Conservation (phyloP, 2,329 filamentous ascomycete species). For the Alternaria arbusti region DNA sequence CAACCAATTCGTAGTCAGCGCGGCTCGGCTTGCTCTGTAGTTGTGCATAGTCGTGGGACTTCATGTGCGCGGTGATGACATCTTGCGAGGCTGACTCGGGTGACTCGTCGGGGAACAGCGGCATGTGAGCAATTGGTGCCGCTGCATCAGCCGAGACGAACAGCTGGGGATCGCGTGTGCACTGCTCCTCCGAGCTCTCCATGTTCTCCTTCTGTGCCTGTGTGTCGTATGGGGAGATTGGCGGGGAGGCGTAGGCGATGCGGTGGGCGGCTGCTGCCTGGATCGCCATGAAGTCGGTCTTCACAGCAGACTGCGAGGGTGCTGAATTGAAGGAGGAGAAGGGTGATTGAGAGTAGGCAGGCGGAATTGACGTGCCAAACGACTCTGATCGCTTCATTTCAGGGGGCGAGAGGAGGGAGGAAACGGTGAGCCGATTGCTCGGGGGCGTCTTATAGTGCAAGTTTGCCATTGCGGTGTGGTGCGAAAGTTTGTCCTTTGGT, state of each 20-base stretch:
- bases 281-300: slow-evolving; percentile 21
- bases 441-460: slow-evolving; percentile 34
- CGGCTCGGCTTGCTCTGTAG: slow-evolving; percentile 41
- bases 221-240: slow-evolving; percentile 48
- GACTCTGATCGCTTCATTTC: slow-evolving; percentile 50
- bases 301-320: slow-evolving; percentile 28
- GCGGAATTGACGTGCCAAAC: slow-evolving; percentile 44
- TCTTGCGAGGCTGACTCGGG: slow-evolving; percentile 30
- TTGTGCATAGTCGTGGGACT: slow-evolving; percentile 36
- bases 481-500: slow-evolving; percentile 26
- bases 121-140: slow-evolving; percentile 40
- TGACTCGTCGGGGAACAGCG: slow-evolving; percentile 44
- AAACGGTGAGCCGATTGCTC: slow-evolving; percentile 44
- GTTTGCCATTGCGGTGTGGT: slow-evolving; percentile 36
- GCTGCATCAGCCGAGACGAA: slow-evolving; percentile 38
- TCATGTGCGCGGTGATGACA: slow-evolving; percentile 46
- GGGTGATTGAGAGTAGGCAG: slow-evolving; percentile 27
- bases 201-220: slow-evolving; percentile 47
- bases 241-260: slow-evolving; percentile 47
- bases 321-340: slow-evolving; percentile 39
- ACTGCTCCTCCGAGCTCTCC: slow-evolving; percentile 34
- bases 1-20: slow-evolving; percentile 46
- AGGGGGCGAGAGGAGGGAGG: slow-evolving; percentile 50
- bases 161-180: slow-evolving; percentile 45
- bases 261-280: slow-evolving; percentile 32